phyloP scores from a whole-genome alignment of 2,329 filamentous ascomycete species.

The Colletotrichum euphorbiae region DNA sequence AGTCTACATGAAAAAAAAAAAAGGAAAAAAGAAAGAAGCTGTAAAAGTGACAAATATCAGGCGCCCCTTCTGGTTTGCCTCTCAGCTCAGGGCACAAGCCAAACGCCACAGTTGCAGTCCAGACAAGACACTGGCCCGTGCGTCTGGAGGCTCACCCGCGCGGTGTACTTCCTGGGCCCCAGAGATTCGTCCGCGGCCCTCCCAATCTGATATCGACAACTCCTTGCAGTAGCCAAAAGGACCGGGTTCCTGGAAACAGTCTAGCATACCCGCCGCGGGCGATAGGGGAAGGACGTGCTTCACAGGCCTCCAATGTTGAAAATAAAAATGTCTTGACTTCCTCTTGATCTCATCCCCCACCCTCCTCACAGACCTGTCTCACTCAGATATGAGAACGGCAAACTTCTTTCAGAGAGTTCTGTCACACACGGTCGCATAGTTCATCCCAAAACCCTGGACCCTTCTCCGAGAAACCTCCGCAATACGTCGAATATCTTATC shows the following conservation, averaged over 20 bases:
- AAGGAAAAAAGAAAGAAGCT: too few species aligned
- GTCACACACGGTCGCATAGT: background rate
- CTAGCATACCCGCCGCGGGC: constrained; percentile 33
- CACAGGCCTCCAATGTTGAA: background rate
- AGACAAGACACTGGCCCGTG: background rate
- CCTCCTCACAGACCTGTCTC: background rate
- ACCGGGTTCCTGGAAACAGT: constrained; percentile 16
- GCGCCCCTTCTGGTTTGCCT: background rate
- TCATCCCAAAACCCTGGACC: background rate
- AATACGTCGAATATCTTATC: too few species aligned
- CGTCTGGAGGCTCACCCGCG: constrained; percentile 25
- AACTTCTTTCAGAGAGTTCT: background rate
- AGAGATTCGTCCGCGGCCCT: background rate
- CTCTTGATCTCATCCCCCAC: background rate
- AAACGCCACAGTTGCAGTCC: constrained; percentile 6
- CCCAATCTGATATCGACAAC: background rate
- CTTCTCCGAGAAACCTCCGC: background rate
- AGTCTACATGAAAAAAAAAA: too few species aligned
- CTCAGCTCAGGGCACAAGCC: background rate
- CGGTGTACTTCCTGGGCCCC: constrained; percentile 12
- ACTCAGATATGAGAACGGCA: constrained; percentile 10
- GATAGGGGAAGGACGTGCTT: background rate
- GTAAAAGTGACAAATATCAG: background rate
- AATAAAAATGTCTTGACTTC: background rate
- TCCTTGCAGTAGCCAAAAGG: constrained; percentile 5